Conservation (phyloP, 2,329 filamentous ascomycete genomes). For the Aspergillus texensis region DNA sequence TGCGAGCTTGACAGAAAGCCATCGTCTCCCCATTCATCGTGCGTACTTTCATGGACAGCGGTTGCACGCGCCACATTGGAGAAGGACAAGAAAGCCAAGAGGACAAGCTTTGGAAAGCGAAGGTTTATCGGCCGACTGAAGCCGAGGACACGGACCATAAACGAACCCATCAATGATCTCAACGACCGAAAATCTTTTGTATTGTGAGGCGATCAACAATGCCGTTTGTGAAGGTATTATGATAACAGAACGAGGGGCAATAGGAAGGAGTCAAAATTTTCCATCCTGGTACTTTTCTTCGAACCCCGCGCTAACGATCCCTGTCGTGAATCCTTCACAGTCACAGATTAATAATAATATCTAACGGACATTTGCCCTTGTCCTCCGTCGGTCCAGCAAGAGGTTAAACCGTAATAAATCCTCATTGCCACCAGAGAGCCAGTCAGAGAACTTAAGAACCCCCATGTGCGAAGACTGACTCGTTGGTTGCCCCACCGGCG, state of each 20-base stretch:
- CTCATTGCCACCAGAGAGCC: neutral
- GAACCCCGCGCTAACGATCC: no score
- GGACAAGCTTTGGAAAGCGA: neutral
- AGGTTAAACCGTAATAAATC: neutral
- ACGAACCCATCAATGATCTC: neutral
- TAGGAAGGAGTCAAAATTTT: neutral
- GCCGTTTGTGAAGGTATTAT: neutral
- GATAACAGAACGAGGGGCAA: no score
- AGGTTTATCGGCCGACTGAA: neutral
- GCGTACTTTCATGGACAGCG: neutral
- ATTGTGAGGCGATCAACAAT: neutral
- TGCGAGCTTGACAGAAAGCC: neutral
- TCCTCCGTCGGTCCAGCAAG: no score
- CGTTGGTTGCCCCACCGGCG: neutral
- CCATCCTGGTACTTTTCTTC: no score
- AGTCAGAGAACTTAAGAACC: neutral
- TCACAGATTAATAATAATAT: no score
- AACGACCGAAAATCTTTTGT: neutral
- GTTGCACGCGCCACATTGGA: neutral
- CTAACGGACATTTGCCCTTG: no score
- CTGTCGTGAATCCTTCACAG: no score
- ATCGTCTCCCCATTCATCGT: neutral
- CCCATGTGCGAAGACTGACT: neutral
- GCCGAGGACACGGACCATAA: neutral
- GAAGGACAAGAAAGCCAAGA: neutral